Evolutionary conservation across 139 green algal genomes (phyloP).

Genomic region (Bryopsis sp.): DNA sequence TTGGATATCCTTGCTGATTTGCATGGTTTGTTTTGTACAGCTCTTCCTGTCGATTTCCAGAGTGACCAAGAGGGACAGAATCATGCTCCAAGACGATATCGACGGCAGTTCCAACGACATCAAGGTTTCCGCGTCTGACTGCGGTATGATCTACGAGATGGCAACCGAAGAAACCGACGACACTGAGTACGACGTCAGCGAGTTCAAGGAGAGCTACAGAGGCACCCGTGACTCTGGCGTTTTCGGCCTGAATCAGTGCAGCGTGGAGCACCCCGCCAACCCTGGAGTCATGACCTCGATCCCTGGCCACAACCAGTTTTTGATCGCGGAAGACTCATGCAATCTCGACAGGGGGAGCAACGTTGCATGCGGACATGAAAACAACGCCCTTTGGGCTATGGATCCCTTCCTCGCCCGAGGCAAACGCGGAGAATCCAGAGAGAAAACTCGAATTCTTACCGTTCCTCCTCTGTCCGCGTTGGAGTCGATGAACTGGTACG

Average conservation of each 20-base stretch:
- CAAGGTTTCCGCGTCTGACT: not conserved
- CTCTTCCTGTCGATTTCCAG: conserved; percentile 5
- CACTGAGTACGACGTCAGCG: conserved; percentile 1
- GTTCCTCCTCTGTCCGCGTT: not conserved
- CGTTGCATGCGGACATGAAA: conserved; percentile 5
- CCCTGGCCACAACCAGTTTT: conserved; percentile 4
- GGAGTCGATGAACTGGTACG: not conserved
- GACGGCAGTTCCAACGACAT: conserved; percentile 13
- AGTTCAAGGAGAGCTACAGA: not conserved
- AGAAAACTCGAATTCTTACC: conserved; percentile 5
- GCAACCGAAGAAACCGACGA: not conserved
- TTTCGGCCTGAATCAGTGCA: not conserved
- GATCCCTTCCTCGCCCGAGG: not conserved
- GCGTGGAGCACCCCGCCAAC: not conserved
- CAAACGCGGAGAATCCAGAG: not conserved
- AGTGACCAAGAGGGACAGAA: not conserved
- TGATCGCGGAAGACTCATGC: conserved; percentile 14
- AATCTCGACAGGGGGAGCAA: not conserved
- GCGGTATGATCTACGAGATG: conserved; percentile 8
- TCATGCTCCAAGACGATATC: conserved; percentile 18
- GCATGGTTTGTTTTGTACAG: not conserved
- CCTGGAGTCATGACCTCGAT: not conserved
- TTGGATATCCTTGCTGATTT: not conserved
- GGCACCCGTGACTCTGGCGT: not conserved
- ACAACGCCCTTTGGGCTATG: conserved; percentile 11